A percentile compares a stretch with the other conserved stretches of the same genome.
These are phyloP conservation scores for Diaporthe citriasiana DNA, from an alignment of 2,329 filamentous ascomycete species.

Conservation along the genomic window DNA sequence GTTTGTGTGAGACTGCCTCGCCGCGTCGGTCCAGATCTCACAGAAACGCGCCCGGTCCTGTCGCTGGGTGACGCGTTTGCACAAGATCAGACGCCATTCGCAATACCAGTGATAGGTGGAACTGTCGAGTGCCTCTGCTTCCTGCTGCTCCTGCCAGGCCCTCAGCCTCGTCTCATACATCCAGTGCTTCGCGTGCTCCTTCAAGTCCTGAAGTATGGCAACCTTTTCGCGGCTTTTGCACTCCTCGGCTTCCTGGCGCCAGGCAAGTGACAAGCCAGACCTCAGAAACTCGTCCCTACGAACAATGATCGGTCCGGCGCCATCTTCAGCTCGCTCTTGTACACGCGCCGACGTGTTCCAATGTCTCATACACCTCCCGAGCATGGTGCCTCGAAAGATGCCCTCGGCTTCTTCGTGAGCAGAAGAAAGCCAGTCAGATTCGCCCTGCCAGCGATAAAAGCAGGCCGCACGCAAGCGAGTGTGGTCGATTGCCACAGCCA, in stretches of 20 bases:
- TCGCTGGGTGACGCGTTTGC: constrained; percentile 37
- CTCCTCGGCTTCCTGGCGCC: constrained; percentile 40
- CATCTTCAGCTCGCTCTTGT: constrained; percentile 40
- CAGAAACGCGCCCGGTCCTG: constrained; percentile 39
- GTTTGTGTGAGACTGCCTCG: constrained; percentile 21
- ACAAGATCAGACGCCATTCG: constrained; percentile 41
- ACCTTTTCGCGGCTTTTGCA: constrained; percentile 35
- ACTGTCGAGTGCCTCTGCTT: constrained; percentile 38
- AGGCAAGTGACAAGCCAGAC: constrained; percentile 39
- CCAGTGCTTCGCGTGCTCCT: constrained; percentile 40
- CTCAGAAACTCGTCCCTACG: constrained; percentile 42
- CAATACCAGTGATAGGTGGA: constrained; percentile 41
- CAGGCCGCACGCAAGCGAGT: constrained; percentile 38
- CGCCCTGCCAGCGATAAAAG: constrained; percentile 45
- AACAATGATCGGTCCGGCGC: constrained; percentile 41
- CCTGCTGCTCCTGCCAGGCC: constrained; percentile 36
- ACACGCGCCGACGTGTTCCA: constrained; percentile 38
- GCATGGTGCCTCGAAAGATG: constrained; percentile 39
- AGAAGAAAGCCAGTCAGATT: constrained; percentile 37
- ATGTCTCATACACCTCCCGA: constrained; percentile 38
- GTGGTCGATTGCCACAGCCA: constrained; percentile 45
- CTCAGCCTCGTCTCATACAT: constrained; percentile 39
- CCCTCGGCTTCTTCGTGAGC: constrained; percentile 39
- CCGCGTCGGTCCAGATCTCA: constrained; percentile 37
- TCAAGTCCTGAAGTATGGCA: constrained; percentile 36